A percentile compares a stretch with the other conserved stretches of the same genome.
Evolutionary conservation across 2,329 filamentous ascomycete species (phyloP).

Genomic region (Penicillium sclerotigenum): DNA sequence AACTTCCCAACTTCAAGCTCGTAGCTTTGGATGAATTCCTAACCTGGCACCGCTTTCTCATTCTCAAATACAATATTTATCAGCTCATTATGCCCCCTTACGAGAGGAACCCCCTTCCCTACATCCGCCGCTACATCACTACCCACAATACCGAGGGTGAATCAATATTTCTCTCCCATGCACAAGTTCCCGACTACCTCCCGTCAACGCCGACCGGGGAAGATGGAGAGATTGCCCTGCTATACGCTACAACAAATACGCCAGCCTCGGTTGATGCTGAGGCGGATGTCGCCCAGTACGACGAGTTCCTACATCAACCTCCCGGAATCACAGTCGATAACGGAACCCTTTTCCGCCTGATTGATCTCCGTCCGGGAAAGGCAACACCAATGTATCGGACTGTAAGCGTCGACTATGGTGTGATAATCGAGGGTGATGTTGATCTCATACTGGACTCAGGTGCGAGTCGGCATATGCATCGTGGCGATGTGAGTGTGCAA

Average conservation of each 20-base stretch:
- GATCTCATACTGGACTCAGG: slow-evolving; percentile 39
- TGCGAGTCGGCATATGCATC: slow-evolving; percentile 29
- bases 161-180: slow-evolving; percentile 35
- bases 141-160: slow-evolving; percentile 38
- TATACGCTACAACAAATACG: slow-evolving; percentile 30
- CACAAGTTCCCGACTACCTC: slow-evolving; percentile 34
- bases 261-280: slow-evolving; percentile 32
- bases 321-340: slow-evolving; percentile 31
- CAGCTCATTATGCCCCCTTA: slow-evolving; percentile 15
- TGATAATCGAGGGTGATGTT: slow-evolving; percentile 38
- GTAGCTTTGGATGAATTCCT: not conserved
- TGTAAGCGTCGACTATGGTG: slow-evolving; percentile 38
- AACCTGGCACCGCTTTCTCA: not conserved
- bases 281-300: slow-evolving; percentile 34
- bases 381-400: slow-evolving; percentile 39
- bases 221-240: slow-evolving; percentile 31
- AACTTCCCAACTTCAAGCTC: not conserved
- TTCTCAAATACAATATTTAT: not conserved
- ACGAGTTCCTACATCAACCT: slow-evolving; percentile 33
- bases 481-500: slow-evolving; percentile 38
- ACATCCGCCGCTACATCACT: slow-evolving; percentile 40
- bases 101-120: slow-evolving; percentile 28
- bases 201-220: slow-evolving; percentile 28
- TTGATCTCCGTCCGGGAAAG: slow-evolving; percentile 36
- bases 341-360: slow-evolving; percentile 35